Evolutionary conservation across 1,139 yeast species (phyloP), one percentile per base, ranked within the genome.

Genomic region (Yamadazyma songkhlaensis): DNA sequence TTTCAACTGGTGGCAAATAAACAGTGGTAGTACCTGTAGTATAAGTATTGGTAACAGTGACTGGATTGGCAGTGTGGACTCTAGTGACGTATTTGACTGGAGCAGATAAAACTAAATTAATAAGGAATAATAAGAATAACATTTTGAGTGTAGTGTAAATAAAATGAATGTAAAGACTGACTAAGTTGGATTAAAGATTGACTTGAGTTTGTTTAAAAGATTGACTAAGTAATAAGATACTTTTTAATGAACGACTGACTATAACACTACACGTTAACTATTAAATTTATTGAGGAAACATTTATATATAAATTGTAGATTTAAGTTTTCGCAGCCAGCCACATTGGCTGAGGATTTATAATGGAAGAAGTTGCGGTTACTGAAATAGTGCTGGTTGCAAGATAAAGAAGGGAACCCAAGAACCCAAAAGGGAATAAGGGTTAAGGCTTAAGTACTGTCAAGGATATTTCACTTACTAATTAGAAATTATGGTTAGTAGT

Each of bases 1-100:
- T 65, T 53, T 81, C 78, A 24, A 83, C 88, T n/a, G 87, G 79
- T 36, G 89, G 87, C 40, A 83, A 76, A 42, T 74, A 67, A 22
- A 76, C 64, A 8, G 84, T 73, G 31, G 80, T 72, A 5, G 84
- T 79, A 7, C 81, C 76, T 1, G 85, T 80, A 15, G 79, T 69
- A 45, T 67, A 67, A 15, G 78, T 72, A 39, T 72, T 63, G 1
- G 80, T 74, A 11, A 68, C 66, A 2, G 84, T 79, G 21, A 78
- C 78, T 2, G 78, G 62, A 1, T 62, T 69, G n/a, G 87, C 88
- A 21, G 86, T 80, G 51, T 78, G 83, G 32, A 66, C 61, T 52
- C 84, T 70, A 9, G 89, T 82, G 39, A 82, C 67, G 20, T 78
- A 50, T 30, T 56, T 62, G 3, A 39, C 24, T 4, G 76, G 74